Evolutionary conservation across 805 yeast species (phyloP).

Genomic region (Ogataea glucozyma): DNA sequence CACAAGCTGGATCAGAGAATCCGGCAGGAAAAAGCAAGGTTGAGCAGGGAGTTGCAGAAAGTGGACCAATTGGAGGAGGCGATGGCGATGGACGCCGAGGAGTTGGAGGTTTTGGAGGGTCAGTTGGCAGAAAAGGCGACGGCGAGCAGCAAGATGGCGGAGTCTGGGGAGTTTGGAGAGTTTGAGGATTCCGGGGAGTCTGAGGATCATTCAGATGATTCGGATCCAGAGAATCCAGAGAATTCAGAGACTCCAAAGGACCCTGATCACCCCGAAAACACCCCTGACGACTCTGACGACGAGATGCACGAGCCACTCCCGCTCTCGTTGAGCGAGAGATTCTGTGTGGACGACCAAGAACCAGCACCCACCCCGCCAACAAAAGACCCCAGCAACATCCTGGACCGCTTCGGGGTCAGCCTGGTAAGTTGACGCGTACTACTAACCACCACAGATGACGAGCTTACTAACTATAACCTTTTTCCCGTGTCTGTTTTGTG

Average conservation of each 20-base stretch:
- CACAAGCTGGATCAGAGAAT: slow-evolving; percentile 13
- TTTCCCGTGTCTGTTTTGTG: slow-evolving; percentile 1
- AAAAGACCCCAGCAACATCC: slow-evolving; percentile 2
- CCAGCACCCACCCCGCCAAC: neutral
- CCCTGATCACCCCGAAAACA: too few species aligned
- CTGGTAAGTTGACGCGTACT: slow-evolving; percentile 9
- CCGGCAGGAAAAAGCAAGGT: slow-evolving; percentile 9
- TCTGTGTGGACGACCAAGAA: slow-evolving; percentile 13
- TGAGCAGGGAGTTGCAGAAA: slow-evolving; percentile 13
- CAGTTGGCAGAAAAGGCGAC: slow-evolving; percentile 5
- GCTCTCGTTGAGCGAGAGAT: slow-evolving; percentile 10
- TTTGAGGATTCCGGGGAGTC: too few species aligned
- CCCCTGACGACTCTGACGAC: slow-evolving; percentile 19
- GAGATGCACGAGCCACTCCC: neutral
- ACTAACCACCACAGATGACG: neutral
- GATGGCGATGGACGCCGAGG: slow-evolving; percentile 6
- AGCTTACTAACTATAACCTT: slow-evolving; percentile 3
- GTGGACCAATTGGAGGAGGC: slow-evolving; percentile 6
- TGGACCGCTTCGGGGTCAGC: slow-evolving; percentile 9
- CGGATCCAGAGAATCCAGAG: too few species aligned
- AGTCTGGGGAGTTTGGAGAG: neutral
- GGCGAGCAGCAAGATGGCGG: slow-evolving; percentile 14
- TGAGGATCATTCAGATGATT: too few species aligned
- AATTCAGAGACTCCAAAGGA: too few species aligned
- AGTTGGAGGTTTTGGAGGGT: slow-evolving; percentile 10